Evolutionary conservation across 306 rosid genomes (phyloP).

Genomic region (Cicer bijugum): DNA sequence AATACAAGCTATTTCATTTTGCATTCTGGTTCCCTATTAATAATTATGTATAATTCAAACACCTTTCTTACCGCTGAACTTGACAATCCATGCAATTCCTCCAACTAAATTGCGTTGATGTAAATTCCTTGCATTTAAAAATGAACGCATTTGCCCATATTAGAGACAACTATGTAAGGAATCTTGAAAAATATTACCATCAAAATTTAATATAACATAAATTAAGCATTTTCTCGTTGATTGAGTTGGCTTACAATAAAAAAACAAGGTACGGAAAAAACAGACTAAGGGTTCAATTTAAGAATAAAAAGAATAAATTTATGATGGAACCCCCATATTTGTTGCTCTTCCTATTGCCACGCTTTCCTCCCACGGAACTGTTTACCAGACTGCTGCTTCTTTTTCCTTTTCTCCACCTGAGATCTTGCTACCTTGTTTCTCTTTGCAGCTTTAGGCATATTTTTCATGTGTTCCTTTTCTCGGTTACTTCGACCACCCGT

Average conservation of each 20-base stretch:
- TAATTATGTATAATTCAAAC: background rate
- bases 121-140: too few species aligned
- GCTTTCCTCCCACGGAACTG: conserved; percentile 83
- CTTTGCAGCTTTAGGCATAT: conserved; percentile 78
- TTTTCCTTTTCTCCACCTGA: conserved; percentile 59
- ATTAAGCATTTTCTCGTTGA: background rate
- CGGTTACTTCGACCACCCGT: conserved; percentile 85
- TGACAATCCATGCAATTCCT: background rate
- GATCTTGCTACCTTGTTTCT: conserved; percentile 58
- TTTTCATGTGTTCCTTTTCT: conserved; percentile 86
- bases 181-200: background rate
- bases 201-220: background rate
- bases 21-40: background rate
- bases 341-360: conserved; percentile 56
- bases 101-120: background rate
- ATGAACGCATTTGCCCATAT: too few species aligned
- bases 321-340: background rate
- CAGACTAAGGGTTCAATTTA: background rate
- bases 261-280: background rate
- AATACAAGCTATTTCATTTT: background rate
- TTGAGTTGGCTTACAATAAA: background rate
- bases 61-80: background rate
- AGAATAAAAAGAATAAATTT: background rate
- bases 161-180: background rate
- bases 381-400: conserved; percentile 59